phyloP scores from a whole-genome alignment of 2,329 filamentous ascomycete genomes.

The Ophiocordyceps polyrhachis-furcata region DNA sequence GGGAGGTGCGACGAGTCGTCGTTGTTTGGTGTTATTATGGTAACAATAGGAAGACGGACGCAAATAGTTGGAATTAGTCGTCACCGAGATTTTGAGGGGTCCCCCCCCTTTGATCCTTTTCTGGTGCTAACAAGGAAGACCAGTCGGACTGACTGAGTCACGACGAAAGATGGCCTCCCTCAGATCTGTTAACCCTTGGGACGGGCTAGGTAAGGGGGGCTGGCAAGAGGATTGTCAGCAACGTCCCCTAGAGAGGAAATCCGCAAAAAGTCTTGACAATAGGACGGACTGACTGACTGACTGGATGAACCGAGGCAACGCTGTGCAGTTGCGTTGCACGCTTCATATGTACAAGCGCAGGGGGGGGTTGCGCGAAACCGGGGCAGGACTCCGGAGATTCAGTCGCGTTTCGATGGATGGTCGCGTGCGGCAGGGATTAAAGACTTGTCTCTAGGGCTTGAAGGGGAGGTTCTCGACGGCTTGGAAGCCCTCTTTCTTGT shows the following conservation, averaged over 20 bases:
- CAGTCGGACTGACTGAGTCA: too few relatives aligned
- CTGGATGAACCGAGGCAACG: background rate
- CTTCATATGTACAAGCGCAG: background rate
- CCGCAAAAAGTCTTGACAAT: background rate
- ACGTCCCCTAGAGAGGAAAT: background rate
- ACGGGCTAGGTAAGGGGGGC: background rate
- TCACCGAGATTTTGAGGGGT: background rate
- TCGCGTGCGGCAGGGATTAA: background rate
- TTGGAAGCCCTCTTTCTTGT: background rate
- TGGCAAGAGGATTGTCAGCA: background rate
- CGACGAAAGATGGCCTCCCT: too few relatives aligned
- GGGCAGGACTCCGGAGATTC: background rate
- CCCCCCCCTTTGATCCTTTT: background rate
- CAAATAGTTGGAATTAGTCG: background rate
- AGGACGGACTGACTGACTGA: background rate
- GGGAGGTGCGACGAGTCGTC: background rate
- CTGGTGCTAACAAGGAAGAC: too few relatives aligned
- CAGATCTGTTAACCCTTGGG: background rate
- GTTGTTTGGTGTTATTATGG: background rate
- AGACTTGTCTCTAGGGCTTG: background rate
- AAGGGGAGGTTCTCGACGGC: background rate
- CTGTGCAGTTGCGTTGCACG: background rate
- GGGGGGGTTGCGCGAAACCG: background rate
- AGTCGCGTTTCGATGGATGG: background rate
- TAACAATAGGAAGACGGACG: background rate